Evolutionary conservation across 352 stramenopile genomes (phyloP).

Genomic region (Phytophthora pluvialis): DNA sequence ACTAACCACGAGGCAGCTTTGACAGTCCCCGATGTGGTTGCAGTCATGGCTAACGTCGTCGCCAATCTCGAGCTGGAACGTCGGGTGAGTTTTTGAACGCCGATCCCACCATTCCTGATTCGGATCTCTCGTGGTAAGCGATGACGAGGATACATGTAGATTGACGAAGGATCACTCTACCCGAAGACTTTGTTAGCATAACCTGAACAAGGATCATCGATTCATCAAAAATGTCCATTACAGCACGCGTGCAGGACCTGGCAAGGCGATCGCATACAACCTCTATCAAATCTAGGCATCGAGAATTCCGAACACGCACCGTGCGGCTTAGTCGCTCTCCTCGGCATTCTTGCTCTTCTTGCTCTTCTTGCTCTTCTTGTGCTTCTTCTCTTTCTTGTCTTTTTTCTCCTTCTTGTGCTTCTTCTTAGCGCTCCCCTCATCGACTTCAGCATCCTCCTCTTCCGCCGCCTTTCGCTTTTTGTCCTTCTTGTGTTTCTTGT

Average conservation of each 20-base stretch:
- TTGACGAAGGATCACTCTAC: too few species aligned
- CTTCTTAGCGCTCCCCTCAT: constrained; percentile 7
- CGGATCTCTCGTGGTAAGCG: constrained; percentile 5
- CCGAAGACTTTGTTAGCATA: too few species aligned
- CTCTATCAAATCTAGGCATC: constrained; percentile 27
- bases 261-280: constrained; percentile 3
- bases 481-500: constrained; percentile 40
- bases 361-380: constrained; percentile 47
- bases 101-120: constrained; percentile 1
- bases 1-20: constrained; percentile 10
- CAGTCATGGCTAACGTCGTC: constrained; percentile 7
- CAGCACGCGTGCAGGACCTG: neutral
- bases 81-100: constrained; percentile 6
- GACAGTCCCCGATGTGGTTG: neutral
- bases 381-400: constrained; percentile 43
- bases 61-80: neutral
- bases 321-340: constrained; percentile 21
- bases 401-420: constrained; percentile 35
- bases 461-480: constrained; percentile 30
- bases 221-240: neutral
- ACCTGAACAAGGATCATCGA: too few species aligned
- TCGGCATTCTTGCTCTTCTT: constrained; percentile 37
- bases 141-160: too few species aligned
- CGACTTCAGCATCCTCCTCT: constrained; percentile 14
- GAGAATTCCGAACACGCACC: neutral